Percentiles rank a stretch among this genome's conserved stretches.
phyloP scores from a whole-genome alignment of 257 asterid species.

The Gentiana macrophylla region DNA sequence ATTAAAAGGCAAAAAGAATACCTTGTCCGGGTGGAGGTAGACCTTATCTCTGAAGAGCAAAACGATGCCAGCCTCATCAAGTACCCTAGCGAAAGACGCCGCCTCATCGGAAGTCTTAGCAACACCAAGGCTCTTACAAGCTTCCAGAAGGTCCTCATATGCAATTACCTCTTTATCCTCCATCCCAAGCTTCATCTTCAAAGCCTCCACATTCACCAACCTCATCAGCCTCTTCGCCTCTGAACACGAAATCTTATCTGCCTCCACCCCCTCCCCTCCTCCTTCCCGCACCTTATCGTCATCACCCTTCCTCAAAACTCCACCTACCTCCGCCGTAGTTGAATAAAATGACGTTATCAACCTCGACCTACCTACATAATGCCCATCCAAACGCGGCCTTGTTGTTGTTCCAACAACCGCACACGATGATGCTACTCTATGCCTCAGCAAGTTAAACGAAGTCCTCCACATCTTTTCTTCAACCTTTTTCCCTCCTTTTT shows the following conservation, averaged over 20 bases:
- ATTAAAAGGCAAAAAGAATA: conserved; percentile 2
- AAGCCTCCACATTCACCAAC: conserved; percentile 69
- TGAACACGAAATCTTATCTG: conserved; percentile 36
- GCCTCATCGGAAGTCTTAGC: conserved; percentile 67
- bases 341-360: conserved; percentile 11
- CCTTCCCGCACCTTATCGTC: background rate
- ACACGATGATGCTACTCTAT: conserved; percentile 11
- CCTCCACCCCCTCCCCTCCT: conserved; percentile 5
- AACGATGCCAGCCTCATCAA: conserved; percentile 89
- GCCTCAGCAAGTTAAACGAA: conserved; percentile 27
- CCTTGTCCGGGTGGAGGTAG: conserved; percentile 89
- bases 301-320: conserved; percentile 6
- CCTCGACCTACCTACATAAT: conserved; percentile 12
- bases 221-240: conserved; percentile 92
- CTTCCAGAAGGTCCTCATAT: conserved; percentile 48
- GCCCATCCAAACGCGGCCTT: conserved; percentile 9
- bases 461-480: conserved; percentile 39
- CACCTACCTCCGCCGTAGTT: conserved; percentile 11
- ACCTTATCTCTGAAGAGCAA: conserved; percentile 81
- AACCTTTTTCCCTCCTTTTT: background rate
- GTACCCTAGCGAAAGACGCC: conserved; percentile 63
- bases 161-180: conserved; percentile 57
- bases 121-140: conserved; percentile 61
- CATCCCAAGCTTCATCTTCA: conserved; percentile 68
- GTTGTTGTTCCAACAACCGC: background rate